phyloP scores from a whole-genome alignment of 2,329 filamentous ascomycete genomes.

The Orbilia quercus region DNA sequence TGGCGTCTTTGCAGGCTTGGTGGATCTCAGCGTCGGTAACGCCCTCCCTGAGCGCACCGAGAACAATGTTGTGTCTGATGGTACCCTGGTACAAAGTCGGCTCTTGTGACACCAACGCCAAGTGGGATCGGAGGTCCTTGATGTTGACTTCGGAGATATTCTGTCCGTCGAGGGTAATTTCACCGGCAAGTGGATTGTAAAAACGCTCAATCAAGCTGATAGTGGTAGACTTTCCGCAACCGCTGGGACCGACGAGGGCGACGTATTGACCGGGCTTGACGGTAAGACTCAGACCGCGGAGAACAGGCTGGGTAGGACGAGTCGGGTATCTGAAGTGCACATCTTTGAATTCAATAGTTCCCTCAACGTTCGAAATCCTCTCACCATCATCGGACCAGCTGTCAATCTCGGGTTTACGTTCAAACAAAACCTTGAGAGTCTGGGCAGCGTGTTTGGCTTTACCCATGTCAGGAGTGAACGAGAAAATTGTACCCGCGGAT shows the following conservation, averaged over 20 bases:
- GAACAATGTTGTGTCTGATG: conserved; percentile 87
- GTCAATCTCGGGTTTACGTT: conserved; percentile 83
- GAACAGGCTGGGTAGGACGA: conserved; percentile 87
- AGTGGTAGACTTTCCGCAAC: conserved; percentile 93
- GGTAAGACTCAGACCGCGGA: conserved; percentile 81
- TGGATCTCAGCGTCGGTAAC: conserved; percentile 78
- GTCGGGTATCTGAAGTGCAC: conserved; percentile 96
- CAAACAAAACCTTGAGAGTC: conserved; percentile 84
- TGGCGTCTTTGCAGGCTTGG: conserved; percentile 85
- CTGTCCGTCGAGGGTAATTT: conserved; percentile 82
- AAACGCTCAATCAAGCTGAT: conserved; percentile 91
- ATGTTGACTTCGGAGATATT: conserved; percentile 85
- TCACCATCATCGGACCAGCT: conserved; percentile 79
- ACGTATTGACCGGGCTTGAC: conserved; percentile 83
- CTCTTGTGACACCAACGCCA: conserved; percentile 92
- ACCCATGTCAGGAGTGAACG: conserved; percentile 89
- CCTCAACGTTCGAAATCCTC: conserved; percentile 72
- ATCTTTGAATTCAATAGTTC: conserved; percentile 86
- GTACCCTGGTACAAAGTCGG: conserved; percentile 94
- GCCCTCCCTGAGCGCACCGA: conserved; percentile 76
- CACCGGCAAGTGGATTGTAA: conserved; percentile 86
- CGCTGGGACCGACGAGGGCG: conserved; percentile 91
- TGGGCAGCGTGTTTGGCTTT: conserved; percentile 87
- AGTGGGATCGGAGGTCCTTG: conserved; percentile 82
- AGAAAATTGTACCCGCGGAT: conserved; percentile 88